Evolutionary conservation across 768 basidiomycete genomes (phyloP), one percentile per base, ranked within the genome.

Genomic region (Boletus rufocinnamomeus): DNA sequence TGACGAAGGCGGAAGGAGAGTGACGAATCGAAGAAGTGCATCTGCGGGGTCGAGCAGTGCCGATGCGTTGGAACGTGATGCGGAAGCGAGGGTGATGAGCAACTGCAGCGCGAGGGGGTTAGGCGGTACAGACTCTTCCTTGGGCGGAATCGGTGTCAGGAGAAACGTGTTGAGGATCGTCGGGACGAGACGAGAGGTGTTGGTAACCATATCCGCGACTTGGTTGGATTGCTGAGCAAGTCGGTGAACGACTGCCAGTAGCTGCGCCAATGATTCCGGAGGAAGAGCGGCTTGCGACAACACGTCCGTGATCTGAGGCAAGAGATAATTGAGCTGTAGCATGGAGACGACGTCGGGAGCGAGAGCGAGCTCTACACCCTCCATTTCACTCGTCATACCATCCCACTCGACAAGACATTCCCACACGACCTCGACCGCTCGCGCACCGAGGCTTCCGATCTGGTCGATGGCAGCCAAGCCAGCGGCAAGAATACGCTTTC

Each of bases 341-440:
- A 52, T 56, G 7, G 69, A 51, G 28, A 67, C 53, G 14, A 57
- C 14, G 21, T 57, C 64, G n/a, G 50, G 70, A 45, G 53, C 71
- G 49, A 62, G 59, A 35, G 8, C 28, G 40, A 64, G 67, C 43
- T 90, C 87, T 8, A 85, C 76, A 4, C 79, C 82, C 23, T 76
- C 76, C 10, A 74, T 19, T 4, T 61, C 63, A 4, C 50, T 55
- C 38, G 56, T 32, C 21, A 71, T 14, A 64, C 27, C 60, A 58
- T 86, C 79, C 86, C 87, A 90, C n/a, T 76, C 80, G 1, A 88
- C 89, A 27, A 89, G 68, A 53, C 85, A 87, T 58, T 84, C 83
- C 89, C 90, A 92, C 23, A 89, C 72, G 4, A 90, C 79, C 57
- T 91, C 88, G 9, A 91, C 78, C 0, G 89, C 90, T 13, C 78